Evolutionary conservation across 805 yeast genomes (phyloP).

Genomic region (Ogataea ramenticola): DNA sequence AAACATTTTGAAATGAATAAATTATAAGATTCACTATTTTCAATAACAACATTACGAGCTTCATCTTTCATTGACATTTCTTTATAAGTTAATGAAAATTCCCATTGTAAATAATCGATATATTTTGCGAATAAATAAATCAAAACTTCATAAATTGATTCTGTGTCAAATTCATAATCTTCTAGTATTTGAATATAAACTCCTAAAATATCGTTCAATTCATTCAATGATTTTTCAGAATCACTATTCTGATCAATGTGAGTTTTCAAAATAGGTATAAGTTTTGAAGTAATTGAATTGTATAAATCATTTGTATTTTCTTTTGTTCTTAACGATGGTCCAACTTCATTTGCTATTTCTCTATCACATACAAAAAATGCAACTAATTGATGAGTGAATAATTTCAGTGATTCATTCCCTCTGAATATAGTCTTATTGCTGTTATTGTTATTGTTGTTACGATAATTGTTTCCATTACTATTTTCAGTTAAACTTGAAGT

Average conservation of each 20-base stretch:
- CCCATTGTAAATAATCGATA: conserved; percentile 45
- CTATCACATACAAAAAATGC: conserved; percentile 79
- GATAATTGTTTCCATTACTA: too few species aligned
- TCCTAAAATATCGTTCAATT: conserved; percentile 59
- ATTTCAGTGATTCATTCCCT: conserved; percentile 39
- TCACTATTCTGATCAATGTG: conserved; percentile 36
- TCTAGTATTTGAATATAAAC: conserved; percentile 71
- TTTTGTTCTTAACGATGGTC: conserved; percentile 54
- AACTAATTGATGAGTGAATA: conserved; percentile 51
- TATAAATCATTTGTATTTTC: conserved; percentile 66
- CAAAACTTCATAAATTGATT: conserved; percentile 55
- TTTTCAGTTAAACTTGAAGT: conserved; percentile 50
- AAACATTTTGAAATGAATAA: conserved; percentile 43
- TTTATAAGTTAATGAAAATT: conserved; percentile 55
- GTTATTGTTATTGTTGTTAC: too few species aligned
- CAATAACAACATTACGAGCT: conserved; percentile 77
- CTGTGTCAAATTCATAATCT: conserved; percentile 54
- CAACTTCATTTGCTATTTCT: conserved; percentile 55
- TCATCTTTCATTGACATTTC: conserved; percentile 69
- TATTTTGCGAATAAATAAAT: conserved; percentile 51
- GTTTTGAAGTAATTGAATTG: conserved; percentile 56
- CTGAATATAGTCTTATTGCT: conserved; percentile 25
- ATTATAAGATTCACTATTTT: conserved; percentile 50
- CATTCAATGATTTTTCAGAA: conserved; percentile 37
- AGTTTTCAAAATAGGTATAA: conserved; percentile 49